Base-by-base conservation (phyloP, 108 stramenopile species). In the Fragilariopsis cylindrus region DNA sequence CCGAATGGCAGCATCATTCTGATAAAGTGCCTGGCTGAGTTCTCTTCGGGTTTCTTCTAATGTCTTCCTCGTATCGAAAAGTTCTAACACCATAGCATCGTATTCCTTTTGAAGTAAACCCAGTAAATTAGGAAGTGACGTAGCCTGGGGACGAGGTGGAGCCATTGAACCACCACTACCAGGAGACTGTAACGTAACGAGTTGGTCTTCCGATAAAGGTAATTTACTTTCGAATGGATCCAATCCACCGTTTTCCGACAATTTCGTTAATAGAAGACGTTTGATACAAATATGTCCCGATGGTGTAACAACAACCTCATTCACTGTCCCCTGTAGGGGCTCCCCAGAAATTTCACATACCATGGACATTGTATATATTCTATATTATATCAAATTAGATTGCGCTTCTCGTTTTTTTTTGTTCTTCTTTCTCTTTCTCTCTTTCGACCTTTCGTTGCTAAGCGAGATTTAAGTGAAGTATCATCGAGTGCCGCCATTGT, bases 1-100 rank as follows among this genome's bases (percentile, higher is more conserved):
- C 30, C 97, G 80, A 21, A 97, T 89, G 15, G 97, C 96, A 11
- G 97, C 97, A 83, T 98, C 98, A 74, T 97, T 96, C 82, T 98
- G 97, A 83, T 97, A 98, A 70, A 98, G 77, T 11, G 97, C 95
- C 57, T 90, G 84, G 46, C 87, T 83, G 40, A 98, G 77, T 60
- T 98, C 96, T 8, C 82, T 72, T 39, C 97, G 84, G 7, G 97
- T 96, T 50, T 91, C 89, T 66, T 97, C 91, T 41, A 98, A 73
- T 19, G 89, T 82, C 71, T 88, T 83, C 8, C 90, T 79, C 1
- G 96, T 91, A 56, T 92, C 91, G 75, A 92, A 94, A 45, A 94
- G 72, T 72, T 97, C 98, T 48, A 98, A 73, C 19, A 97, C 79
- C 18, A 97, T 56, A 5, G 89, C 84, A 71, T 97, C 96, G 77